Conservation (phyloP, 352 stramenopile genomes). For the Peronosclerospora sorghi region DNA sequence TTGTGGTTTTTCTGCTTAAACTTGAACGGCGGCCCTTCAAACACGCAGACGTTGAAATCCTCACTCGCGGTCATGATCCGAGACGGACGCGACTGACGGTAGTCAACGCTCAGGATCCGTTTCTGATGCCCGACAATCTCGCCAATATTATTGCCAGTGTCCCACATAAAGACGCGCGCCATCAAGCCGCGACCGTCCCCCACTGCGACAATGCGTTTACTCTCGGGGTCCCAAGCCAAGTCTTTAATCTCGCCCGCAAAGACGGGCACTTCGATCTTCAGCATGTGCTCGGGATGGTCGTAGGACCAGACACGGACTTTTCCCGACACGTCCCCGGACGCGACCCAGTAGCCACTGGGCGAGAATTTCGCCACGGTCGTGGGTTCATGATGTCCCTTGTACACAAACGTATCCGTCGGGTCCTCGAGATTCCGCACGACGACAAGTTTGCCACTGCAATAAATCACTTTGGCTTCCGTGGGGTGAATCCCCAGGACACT, state of each 20-base stretch:
- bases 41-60: constrained; percentile 93
- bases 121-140: constrained; percentile 92
- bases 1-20: constrained; percentile 89
- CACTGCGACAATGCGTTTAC: constrained; percentile 88
- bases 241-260: constrained; percentile 90
- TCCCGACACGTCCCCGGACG: constrained; percentile 81
- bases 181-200: constrained; percentile 74
- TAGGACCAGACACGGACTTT: constrained; percentile 94
- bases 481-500: constrained; percentile 68
- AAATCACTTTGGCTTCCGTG: constrained; percentile 86
- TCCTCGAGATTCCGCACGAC: constrained; percentile 83
- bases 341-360: constrained; percentile 91
- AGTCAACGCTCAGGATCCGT: constrained; percentile 86
- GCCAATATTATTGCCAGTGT: constrained; percentile 92
- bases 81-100: constrained; percentile 90
- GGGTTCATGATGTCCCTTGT: constrained; percentile 90
- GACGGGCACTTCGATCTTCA: constrained; percentile 89
- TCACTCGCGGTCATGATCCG: constrained; percentile 92
- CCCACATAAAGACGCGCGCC: constrained; percentile 91
- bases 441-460: constrained; percentile 87
- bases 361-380: constrained; percentile 91
- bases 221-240: constrained; percentile 92
- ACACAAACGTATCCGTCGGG: constrained; percentile 86
- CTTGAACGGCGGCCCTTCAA: constrained; percentile 93
- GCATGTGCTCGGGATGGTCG: constrained; percentile 93